These are phyloP conservation scores for Backusella sp. DNA, from an alignment of 192 early-diverging fungal species.

Conservation along the genomic window DNA sequence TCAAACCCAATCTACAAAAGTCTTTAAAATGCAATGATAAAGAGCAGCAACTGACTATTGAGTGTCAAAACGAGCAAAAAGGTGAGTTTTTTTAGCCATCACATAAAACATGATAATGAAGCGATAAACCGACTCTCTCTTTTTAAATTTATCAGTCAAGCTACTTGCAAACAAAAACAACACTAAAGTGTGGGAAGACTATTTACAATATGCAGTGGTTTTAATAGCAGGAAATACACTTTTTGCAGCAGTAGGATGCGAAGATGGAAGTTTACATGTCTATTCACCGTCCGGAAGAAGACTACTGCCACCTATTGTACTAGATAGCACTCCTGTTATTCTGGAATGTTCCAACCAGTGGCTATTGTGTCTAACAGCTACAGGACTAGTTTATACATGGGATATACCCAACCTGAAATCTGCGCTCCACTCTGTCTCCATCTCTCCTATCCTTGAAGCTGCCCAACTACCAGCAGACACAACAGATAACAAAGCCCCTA, in stretches of 20 bases:
- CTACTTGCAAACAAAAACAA: slow-evolving; percentile 29
- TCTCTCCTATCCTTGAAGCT: slow-evolving; percentile 62
- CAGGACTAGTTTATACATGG: slow-evolving; percentile 69
- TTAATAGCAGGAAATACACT: slow-evolving; percentile 55
- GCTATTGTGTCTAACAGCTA: slow-evolving; percentile 62
- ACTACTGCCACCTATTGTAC: slow-evolving; percentile 61
- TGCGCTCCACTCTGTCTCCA: slow-evolving; percentile 53
- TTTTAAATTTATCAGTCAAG: not conserved
- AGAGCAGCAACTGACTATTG: slow-evolving; percentile 20
- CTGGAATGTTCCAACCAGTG: slow-evolving; percentile 56
- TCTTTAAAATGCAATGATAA: not conserved
- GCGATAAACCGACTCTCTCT: not conserved
- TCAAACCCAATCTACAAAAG: slow-evolving; percentile 39
- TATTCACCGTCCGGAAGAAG: slow-evolving; percentile 71
- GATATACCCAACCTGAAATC: slow-evolving; percentile 55
- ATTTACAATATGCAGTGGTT: slow-evolving; percentile 55
- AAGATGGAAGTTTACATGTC: slow-evolving; percentile 63
- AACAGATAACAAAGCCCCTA: slow-evolving; percentile 26
- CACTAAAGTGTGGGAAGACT: slow-evolving; percentile 56
- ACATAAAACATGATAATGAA: slow-evolving; percentile 7
- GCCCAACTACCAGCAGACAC: slow-evolving; percentile 35
- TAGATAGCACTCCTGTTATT: slow-evolving; percentile 63
- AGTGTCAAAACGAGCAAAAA: slow-evolving; percentile 31
- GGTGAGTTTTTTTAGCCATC: not conserved
- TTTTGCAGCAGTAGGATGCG: slow-evolving; percentile 62